A percentile compares a stretch with the other conserved stretches of the same genome.
Conservation (phyloP, 768 basidiomycete species). For the Rubroboletus satanas region DNA sequence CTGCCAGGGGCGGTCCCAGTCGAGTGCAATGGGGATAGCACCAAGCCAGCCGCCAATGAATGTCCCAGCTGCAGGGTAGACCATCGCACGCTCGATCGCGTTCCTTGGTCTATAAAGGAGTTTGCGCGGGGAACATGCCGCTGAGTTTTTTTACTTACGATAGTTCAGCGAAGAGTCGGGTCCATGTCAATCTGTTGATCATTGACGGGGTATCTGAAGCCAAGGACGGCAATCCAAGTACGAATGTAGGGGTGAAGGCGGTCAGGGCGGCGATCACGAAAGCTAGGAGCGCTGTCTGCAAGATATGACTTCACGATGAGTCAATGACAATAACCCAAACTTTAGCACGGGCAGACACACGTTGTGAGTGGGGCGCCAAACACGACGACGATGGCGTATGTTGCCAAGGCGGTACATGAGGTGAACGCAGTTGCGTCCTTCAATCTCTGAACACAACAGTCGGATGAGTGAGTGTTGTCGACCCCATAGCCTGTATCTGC, state of each 20-base stretch:
- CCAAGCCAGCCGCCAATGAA: constrained; percentile 78
- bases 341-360: constrained; percentile 33
- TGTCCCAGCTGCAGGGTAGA: constrained; percentile 75
- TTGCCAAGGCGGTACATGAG: constrained; percentile 40
- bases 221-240: constrained; percentile 59
- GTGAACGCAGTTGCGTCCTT: constrained; percentile 53
- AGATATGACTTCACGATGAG: constrained; percentile 38
- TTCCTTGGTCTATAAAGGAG: constrained; percentile 44
- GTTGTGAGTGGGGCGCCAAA: constrained; percentile 73
- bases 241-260: constrained; percentile 65
- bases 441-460: constrained; percentile 41
- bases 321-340: not conserved
- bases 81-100: constrained; percentile 70
- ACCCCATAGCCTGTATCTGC: constrained; percentile 18
- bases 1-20: constrained; percentile 99
- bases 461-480: constrained; percentile 1
- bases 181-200: constrained; percentile 63
- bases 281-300: constrained; percentile 66
- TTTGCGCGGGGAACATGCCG: not conserved
- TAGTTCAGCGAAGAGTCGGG: constrained; percentile 76
- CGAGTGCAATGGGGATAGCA: constrained; percentile 80
- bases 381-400: constrained; percentile 52
- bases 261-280: constrained; percentile 64
- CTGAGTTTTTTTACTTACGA: constrained; percentile 50
- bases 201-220: constrained; percentile 41